Percentiles rank a stretch among this genome's conserved stretches.
Evolutionary conservation across 1,284 basidiomycete genomes (phyloP).

Genomic region (Leccinum pallidistipes): DNA sequence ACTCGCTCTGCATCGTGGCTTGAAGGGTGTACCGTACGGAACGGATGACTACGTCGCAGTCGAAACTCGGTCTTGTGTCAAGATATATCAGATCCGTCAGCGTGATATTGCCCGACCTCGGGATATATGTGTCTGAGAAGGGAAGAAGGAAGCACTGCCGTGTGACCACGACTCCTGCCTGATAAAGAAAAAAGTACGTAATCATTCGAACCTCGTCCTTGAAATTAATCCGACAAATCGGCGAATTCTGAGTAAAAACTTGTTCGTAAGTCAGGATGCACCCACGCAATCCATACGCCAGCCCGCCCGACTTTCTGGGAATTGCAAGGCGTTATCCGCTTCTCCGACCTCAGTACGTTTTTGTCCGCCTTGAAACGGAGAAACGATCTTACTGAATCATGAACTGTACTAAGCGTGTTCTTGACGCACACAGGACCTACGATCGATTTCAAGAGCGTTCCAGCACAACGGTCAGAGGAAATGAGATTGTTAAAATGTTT

Average conservation of each 20-base stretch:
- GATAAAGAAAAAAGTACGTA: background rate
- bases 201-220: background rate
- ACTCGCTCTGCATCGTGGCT: background rate
- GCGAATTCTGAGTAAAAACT: background rate
- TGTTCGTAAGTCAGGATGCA: slow-evolving; percentile 49
- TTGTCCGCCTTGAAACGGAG: background rate
- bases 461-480: slow-evolving; percentile 60
- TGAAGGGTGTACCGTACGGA: background rate
- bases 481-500: background rate
- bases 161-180: background rate
- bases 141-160: background rate
- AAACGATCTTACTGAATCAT: background rate
- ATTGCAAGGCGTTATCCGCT: slow-evolving; percentile 61
- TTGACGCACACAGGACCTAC: slow-evolving; percentile 38
- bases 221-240: no score
- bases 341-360: slow-evolving; percentile 61
- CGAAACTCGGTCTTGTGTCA: no score
- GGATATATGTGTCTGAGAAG: background rate
- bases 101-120: background rate
- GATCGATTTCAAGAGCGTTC: slow-evolving; percentile 74
- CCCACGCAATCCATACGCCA: slow-evolving; percentile 55
- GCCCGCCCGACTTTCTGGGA: slow-evolving; percentile 60
- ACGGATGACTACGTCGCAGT: background rate
- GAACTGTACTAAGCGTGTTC: slow-evolving; percentile 31
- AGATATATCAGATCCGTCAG: background rate